Base-by-base conservation (phyloP, 1,139 yeast genomes). In the Hansenula anomala region DNA sequence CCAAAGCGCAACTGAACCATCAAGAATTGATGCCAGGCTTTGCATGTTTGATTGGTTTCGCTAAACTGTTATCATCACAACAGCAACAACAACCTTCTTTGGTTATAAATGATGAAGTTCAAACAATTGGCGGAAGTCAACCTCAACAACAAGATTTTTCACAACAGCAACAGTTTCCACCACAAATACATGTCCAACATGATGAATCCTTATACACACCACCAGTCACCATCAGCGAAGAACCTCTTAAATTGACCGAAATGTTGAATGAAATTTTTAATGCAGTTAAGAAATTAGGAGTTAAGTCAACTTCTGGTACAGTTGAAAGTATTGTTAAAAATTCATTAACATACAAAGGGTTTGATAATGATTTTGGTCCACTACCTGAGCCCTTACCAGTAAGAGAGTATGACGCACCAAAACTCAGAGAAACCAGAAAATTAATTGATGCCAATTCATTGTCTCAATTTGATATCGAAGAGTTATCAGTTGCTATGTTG, bases 371-470 rank as follows among this genome's bases (percentile, higher is more conserved):
- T 52, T 77, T 80, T 55, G 92, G 90, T 2, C 84, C 85, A 13
- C 63, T 81, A 31, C 90, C 90, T 0, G 86, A 79, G 43, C 78
- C 86, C 20, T 64, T 75, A 26, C 66, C 76, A 3, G 59, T 69
- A 25, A 72, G 95, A 47, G 82, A 79, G 43, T 90, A 86, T 60
- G 97, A 89, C 60, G 88, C 96, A 0, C 95, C 97, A 12, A 84
- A 80, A 45, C 68, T 92, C 42, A 56, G 73, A 54, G 85, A 79
- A 52, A 63, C 78, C 41, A 65, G 84, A 42, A 78, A 78, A 52
- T 52, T 62, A 14, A 71, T 80, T 45, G 84, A 78, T 41, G 51
- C 63, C 1, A 60, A 64, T 33, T 37, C 51, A 5, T 44, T 66
- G 43, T 39, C 60, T 1, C 64, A 63, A 34, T 58, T 70, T 16